Conservation (phyloP, 2,329 filamentous ascomycete species). For the Sclerotinia subarctica region DNA sequence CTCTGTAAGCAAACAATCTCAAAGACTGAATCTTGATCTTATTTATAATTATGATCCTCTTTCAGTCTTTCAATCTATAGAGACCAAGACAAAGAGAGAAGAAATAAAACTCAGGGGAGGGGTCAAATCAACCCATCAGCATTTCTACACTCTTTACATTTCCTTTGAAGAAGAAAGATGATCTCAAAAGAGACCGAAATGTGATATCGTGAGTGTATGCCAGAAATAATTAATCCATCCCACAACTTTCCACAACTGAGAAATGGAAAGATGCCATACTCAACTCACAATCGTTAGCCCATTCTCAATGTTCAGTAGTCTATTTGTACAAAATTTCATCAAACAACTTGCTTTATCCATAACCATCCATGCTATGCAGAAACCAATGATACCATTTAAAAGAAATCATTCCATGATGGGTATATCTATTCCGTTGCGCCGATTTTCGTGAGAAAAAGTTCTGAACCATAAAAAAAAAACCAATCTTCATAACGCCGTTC, state of each 20-base stretch:
- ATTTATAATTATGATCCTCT: background rate
- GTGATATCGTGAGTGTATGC: conserved; percentile 7
- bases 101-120: background rate
- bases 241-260: background rate
- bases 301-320: background rate
- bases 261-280: background rate
- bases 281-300: background rate
- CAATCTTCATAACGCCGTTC: background rate
- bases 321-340: conserved; percentile 9
- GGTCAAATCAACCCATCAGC: background rate
- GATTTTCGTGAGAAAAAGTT: conserved; percentile 1
- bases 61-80: background rate
- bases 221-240: background rate
- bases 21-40: background rate
- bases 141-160: background rate
- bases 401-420: conserved; percentile 11
- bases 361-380: conserved; percentile 6
- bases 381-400: conserved; percentile 6
- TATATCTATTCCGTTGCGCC: conserved; percentile 15
- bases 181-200: background rate
- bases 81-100: background rate
- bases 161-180: background rate
- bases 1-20: background rate
- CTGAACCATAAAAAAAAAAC: background rate
- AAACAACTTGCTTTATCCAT: conserved; percentile 9